Evolutionary conservation across 331 rosid species (phyloP), one percentile per base, ranked within the genome.

Genomic region (Quercus tomentella): DNA sequence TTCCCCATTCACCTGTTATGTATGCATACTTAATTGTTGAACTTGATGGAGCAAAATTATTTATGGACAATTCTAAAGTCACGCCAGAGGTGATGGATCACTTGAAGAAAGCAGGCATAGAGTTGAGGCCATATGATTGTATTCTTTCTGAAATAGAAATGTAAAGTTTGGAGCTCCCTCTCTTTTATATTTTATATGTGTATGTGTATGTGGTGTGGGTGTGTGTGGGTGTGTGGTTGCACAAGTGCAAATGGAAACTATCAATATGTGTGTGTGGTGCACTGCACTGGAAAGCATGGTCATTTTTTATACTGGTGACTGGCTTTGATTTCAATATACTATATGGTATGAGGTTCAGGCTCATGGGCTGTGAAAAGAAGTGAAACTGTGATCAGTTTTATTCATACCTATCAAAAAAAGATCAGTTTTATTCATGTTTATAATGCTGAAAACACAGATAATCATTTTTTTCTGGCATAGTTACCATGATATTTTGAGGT

Each of bases 21-120:
- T 95, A 95, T 81, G 97, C 99, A 79, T 95, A 95, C 89, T 81
- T 95, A 82, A 89, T 91, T 77, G 97, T 95, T 88, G 97, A 91
- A 84, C 76, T 88, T 56, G 90, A 82, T 76, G 86, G 91, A 61
- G 97, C 97, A 56, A 91, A 88, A 78, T 86, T 95, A 79, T 92
- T 95, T 84, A 80, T 91, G n/a, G 97, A 93, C 60, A 72, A 84
- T 79, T 85, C 88, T 79, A 95, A 95, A 90, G 86, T 93, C 84
- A 81, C 86, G 5, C 65, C 83, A 77, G 94, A 93, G 84, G 97
- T 93, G 91, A 88, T 85, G 84, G 89, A 87, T 77, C 93, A 93
- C 89, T 84, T 93, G 96, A 90, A 91, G 84, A 83, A 79, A 79
- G 96, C 89, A 63, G 86, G 89, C 55, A 56, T 93, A 78, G 96